phyloP scores from a whole-genome alignment of 768 basidiomycete species.

The Naganishia onofrii region DNA sequence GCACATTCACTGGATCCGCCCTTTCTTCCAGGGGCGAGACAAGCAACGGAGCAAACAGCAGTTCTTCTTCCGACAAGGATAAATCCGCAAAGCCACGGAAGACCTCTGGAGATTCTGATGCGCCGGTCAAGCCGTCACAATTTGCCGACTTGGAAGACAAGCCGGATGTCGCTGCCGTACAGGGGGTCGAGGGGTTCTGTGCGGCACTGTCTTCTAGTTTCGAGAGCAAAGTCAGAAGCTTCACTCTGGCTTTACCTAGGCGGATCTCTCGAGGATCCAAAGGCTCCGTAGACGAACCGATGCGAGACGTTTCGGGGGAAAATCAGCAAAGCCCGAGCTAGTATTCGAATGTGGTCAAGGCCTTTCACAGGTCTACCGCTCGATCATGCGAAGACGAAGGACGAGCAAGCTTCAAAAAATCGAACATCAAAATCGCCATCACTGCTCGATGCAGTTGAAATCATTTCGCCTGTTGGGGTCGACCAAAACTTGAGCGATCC shows the following conservation, averaged over 20 bases:
- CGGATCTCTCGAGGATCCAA: not conserved
- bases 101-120: not conserved
- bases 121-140: slow-evolving; percentile 5
- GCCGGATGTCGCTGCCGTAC: not conserved
- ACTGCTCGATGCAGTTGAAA: too few species aligned
- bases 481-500: not conserved
- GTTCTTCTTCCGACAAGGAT: not conserved
- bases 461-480: too few species aligned
- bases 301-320: not conserved
- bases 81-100: not conserved
- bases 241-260: slow-evolving; percentile 4
- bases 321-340: not conserved
- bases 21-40: not conserved
- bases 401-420: too few species aligned
- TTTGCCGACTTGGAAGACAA: slow-evolving; percentile 15
- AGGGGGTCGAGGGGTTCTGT: not conserved
- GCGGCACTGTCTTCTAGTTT: slow-evolving; percentile 15
- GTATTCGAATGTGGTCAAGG: too few species aligned
- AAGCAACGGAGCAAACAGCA: not conserved
- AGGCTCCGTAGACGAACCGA: not conserved
- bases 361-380: too few species aligned
- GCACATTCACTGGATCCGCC: not conserved
- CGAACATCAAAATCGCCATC: too few species aligned
- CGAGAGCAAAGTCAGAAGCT: not conserved
- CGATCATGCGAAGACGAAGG: too few species aligned